A percentile compares a stretch with the other conserved stretches of the same genome.
phyloP scores from a whole-genome alignment of 2,329 filamentous ascomycete species.

The Capronia epimyces region DNA sequence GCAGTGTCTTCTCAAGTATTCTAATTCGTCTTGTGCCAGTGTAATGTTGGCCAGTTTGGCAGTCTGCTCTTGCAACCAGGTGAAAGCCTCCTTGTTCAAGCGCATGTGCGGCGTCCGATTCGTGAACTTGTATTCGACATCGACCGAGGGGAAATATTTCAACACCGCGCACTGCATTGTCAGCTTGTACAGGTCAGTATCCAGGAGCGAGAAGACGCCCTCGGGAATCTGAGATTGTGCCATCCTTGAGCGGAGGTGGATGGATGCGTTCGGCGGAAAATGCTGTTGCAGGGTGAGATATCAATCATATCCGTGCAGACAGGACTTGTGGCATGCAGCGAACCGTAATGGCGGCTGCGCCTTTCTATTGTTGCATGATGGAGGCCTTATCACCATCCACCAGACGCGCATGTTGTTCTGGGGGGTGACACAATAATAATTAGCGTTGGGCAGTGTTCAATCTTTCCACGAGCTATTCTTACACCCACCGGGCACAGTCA shows the following conservation, averaged over 20 bases:
- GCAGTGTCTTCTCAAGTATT: slow-evolving; percentile 72
- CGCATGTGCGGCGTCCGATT: slow-evolving; percentile 95
- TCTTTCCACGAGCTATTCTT: too few species aligned
- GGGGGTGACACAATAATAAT: too few species aligned
- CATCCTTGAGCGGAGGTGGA: slow-evolving; percentile 3
- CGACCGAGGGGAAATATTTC: slow-evolving; percentile 76
- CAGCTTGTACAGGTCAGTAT: slow-evolving; percentile 88
- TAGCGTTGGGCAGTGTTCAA: too few species aligned
- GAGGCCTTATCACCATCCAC: too few species aligned
- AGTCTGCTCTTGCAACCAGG: slow-evolving; percentile 80
- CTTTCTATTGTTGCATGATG: too few species aligned
- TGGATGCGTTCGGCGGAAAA: background rate
- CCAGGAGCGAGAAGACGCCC: slow-evolving; percentile 75
- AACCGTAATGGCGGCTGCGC: background rate
- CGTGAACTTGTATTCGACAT: slow-evolving; percentile 88
- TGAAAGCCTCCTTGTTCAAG: slow-evolving; percentile 73
- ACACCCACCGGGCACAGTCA: too few species aligned
- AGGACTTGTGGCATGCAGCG: background rate
- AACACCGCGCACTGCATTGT: slow-evolving; percentile 98
- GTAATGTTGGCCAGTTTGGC: slow-evolving; percentile 76
- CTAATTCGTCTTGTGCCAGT: slow-evolving; percentile 71
- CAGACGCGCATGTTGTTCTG: too few species aligned
- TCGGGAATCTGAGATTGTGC: slow-evolving; percentile 46
- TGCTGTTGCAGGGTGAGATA: background rate
- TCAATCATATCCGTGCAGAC: background rate